Percentiles rank a stretch among this genome's conserved stretches.
These are phyloP conservation scores for Ambrosiella beaveri DNA, from an alignment of 2,329 filamentous ascomycete genomes.

Conservation along the genomic window DNA sequence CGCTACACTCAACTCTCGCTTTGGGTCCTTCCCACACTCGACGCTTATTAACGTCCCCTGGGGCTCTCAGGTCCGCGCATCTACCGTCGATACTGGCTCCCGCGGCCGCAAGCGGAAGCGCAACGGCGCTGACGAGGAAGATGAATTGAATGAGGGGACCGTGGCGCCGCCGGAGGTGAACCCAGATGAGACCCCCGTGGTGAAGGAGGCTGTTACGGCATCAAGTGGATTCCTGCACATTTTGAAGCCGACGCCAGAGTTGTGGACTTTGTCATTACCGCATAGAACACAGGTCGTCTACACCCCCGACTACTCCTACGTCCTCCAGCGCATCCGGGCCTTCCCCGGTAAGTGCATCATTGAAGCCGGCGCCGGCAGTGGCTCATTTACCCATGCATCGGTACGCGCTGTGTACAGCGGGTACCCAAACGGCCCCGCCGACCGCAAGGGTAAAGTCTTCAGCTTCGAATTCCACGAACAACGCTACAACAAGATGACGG, in stretches of 20 bases:
- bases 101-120: conserved; percentile 47
- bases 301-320: conserved; percentile 72
- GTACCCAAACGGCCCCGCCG: conserved; percentile 30
- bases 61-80: conserved; percentile 84
- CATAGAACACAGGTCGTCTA: conserved; percentile 78
- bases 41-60: conserved; percentile 64
- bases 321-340: conserved; percentile 58
- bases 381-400: conserved; percentile 68
- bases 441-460: conserved; percentile 51
- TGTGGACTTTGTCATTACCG: conserved; percentile 65
- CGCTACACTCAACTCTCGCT: conserved; percentile 75
- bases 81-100: conserved; percentile 80
- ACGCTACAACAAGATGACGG: conserved; percentile 48
- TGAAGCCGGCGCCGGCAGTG: conserved; percentile 67
- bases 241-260: conserved; percentile 61
- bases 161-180: conserved; percentile 21
- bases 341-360: conserved; percentile 57
- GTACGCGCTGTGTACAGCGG: conserved; percentile 61
- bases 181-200: conserved; percentile 15
- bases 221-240: conserved; percentile 61
- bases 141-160: conserved; percentile 15
- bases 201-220: conserved; percentile 35
- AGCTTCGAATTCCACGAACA: conserved; percentile 70
- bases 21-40: conserved; percentile 74
- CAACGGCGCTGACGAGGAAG: conserved; percentile 18